These are phyloP conservation scores for Stentor roeselii DNA, from an alignment of 73 alveolate genomes.

Conservation along the genomic window DNA sequence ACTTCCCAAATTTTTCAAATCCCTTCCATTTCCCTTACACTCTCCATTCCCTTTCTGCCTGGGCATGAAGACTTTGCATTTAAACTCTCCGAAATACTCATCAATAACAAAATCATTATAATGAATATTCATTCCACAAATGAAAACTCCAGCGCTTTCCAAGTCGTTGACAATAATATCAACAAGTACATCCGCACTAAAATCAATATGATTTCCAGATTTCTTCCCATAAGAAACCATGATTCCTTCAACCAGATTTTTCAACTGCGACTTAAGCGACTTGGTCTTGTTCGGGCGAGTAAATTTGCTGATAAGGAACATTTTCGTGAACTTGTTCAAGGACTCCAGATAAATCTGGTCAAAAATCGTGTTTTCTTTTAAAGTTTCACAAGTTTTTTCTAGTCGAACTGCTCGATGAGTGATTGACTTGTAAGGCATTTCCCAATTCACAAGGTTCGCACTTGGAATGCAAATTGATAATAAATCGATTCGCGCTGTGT, in stretches of 20 bases:
- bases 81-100: background rate
- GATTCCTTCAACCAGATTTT: background rate
- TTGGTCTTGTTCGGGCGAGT: background rate
- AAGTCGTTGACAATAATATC: background rate
- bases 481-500: background rate
- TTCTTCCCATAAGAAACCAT: background rate
- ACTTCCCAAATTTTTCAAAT: too few species aligned
- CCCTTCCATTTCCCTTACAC: too few species aligned
- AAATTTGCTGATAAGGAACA: too few species aligned
- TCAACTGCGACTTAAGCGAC: background rate
- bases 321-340: background rate
- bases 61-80: too few species aligned
- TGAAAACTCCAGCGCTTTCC: background rate
- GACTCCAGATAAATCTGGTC: background rate
- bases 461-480: background rate
- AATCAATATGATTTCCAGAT: background rate
- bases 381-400: too few species aligned
- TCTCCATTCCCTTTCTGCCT: too few species aligned
- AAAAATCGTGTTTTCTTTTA: background rate
- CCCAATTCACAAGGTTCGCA: background rate
- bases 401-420: background rate
- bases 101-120: background rate
- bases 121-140: background rate
- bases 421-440: background rate
- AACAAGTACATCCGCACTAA: background rate